These are phyloP conservation scores for Alternaria triticina DNA, from an alignment of 2,329 filamentous ascomycete genomes.

Conservation along the genomic window DNA sequence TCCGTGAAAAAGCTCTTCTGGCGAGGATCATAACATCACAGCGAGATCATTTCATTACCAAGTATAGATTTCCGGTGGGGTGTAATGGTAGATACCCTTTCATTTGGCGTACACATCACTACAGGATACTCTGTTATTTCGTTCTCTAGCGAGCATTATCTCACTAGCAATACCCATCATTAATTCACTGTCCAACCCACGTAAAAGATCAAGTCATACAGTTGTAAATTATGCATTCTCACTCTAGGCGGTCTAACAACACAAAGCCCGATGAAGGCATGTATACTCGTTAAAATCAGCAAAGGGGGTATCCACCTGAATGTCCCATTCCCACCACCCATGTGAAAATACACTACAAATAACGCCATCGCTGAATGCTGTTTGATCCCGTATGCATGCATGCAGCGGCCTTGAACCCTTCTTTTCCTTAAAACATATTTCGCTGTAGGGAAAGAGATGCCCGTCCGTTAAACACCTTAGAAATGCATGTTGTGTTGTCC, in stretches of 20 bases:
- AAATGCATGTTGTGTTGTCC: constrained; percentile 4
- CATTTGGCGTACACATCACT: background rate
- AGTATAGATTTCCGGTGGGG: background rate
- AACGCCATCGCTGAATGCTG: constrained; percentile 37
- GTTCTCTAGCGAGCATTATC: background rate
- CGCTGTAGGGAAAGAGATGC: background rate
- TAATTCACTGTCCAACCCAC: background rate
- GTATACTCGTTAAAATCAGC: background rate
- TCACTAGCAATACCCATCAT: background rate
- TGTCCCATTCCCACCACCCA: background rate
- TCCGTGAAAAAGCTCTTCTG: constrained; percentile 14
- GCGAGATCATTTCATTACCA: background rate
- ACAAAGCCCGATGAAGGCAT: background rate
- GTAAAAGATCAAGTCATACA: background rate
- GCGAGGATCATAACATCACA: background rate
- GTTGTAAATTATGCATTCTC: background rate
- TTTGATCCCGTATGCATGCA: constrained; percentile 1
- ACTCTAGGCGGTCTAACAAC: background rate
- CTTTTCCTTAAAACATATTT: background rate
- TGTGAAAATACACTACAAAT: background rate
- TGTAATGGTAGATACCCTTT: background rate
- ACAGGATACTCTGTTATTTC: background rate
- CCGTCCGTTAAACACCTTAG: constrained; percentile 1
- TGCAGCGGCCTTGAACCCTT: background rate
- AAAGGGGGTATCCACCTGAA: constrained; percentile 9